phyloP scores from a whole-genome alignment of 2,329 filamentous ascomycete species.

The Aspergillus carbonarius region DNA sequence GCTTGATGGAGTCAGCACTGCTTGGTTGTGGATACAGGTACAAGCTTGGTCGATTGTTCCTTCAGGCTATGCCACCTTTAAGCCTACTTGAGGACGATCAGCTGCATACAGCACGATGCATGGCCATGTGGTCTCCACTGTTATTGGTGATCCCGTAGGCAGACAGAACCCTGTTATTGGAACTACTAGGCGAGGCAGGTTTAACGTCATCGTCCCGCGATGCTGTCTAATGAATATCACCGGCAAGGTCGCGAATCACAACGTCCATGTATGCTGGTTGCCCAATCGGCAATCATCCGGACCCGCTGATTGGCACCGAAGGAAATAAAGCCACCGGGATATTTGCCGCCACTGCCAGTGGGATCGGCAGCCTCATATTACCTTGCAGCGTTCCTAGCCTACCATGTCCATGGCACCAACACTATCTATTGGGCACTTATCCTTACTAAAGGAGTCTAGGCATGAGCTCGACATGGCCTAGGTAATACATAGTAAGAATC shows the following conservation, averaged over 20 bases:
- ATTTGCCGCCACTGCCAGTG: constrained; percentile 5
- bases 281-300: neutral
- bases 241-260: neutral
- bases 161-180: neutral
- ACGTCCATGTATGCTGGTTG: neutral
- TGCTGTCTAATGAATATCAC: neutral
- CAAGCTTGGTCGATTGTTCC: neutral
- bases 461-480: neutral
- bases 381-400: neutral
- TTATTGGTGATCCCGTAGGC: neutral
- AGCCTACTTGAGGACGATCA: neutral
- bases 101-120: neutral
- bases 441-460: neutral
- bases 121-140: neutral
- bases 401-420: neutral
- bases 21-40: constrained; percentile 10
- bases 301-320: constrained; percentile 1
- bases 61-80: neutral
- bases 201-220: neutral
- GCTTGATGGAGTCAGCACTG: neutral
- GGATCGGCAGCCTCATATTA: constrained; percentile 13
- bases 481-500: no score
- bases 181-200: neutral
- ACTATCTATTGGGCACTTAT: neutral
- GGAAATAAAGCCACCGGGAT: constrained; percentile 1